Evolutionary conservation across 1,284 basidiomycete genomes (phyloP).

Genomic region (Tilletia indica): DNA sequence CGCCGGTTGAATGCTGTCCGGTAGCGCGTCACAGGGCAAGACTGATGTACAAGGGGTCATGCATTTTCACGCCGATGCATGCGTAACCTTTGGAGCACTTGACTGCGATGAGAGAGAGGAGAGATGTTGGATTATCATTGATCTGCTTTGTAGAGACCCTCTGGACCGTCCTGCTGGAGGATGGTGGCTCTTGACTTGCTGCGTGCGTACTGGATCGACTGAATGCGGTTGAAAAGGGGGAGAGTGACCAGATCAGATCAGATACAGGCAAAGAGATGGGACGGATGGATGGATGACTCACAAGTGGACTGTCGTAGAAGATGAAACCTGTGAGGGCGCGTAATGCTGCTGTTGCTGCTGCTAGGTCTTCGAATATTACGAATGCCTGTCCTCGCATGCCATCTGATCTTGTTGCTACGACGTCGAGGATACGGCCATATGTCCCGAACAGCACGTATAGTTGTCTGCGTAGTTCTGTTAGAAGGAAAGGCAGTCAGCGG

Average conservation of each 20-base stretch:
- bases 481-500: too few species aligned
- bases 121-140: too few species aligned
- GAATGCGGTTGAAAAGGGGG: neutral
- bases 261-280: neutral
- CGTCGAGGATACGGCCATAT: constrained; percentile 88
- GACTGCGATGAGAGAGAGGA: too few species aligned
- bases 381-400: constrained; percentile 95
- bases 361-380: constrained; percentile 86
- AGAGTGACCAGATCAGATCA: neutral
- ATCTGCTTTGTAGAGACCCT: constrained; percentile 34
- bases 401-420: constrained; percentile 82
- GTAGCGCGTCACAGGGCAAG: too few species aligned
- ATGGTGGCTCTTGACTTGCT: constrained; percentile 76
- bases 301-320: constrained; percentile 88
- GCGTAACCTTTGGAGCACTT: too few species aligned
- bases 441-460: constrained; percentile 87
- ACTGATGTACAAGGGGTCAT: too few species aligned
- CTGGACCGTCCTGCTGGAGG: constrained; percentile 35
- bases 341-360: constrained; percentile 83
- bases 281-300: constrained; percentile 58
- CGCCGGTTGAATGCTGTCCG: too few species aligned
- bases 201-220: constrained; percentile 75
- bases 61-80: too few species aligned
- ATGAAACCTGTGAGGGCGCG: constrained; percentile 82
- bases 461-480: constrained; percentile 72